Evolutionary conservation across 345 rosid species (phyloP), one percentile per base, ranked within the genome.

Genomic region (Hypericum perforatum): DNA sequence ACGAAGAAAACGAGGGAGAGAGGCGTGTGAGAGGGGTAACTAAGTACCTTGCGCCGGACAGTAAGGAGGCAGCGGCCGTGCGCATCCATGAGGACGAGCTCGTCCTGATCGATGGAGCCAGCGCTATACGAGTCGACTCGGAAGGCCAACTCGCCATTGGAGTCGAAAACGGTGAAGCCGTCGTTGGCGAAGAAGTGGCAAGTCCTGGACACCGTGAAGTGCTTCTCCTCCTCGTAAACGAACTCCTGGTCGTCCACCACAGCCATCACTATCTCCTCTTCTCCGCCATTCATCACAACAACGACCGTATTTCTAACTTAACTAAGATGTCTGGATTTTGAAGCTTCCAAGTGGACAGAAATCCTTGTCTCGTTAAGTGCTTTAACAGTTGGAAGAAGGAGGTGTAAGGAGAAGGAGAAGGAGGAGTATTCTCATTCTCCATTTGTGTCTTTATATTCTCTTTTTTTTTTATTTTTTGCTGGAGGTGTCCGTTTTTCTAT

Each of bases 11-110:
- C 5, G 36, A 29, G 36, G 36, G 6, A 16, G 10, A 7, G 9
- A 49, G 9, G 6, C 9, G 39, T 5, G 10, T 39, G 37, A 50
- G 40, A 50, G 12, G 40, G 37, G 12, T 39, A 37, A 51, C 15
- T 32, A 51, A 9, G 15, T 54, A 76, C 75, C 77, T 70, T 76
- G 9, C 71, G 77, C 32, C 47, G 12, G 11, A 70, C 73, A 16
- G 77, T 64, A 57, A 72, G 70, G 46, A 72, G 75, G 59, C 77
- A 70, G 9, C 61, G 66, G 51, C 81, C 81, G 5, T 61, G 22
- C 9, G 75, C 73, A 46, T 76, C 75, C 75, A 70, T 58, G 67
- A 76, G 78, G 44, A 73, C 60, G 0, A 66, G 77, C 67, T 76
- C 75, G 7, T 70, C 74, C 9, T 49, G 57, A 39, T 68, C 49